Conservation (phyloP, 257 asterid genomes). For the Asclepias syriaca region DNA sequence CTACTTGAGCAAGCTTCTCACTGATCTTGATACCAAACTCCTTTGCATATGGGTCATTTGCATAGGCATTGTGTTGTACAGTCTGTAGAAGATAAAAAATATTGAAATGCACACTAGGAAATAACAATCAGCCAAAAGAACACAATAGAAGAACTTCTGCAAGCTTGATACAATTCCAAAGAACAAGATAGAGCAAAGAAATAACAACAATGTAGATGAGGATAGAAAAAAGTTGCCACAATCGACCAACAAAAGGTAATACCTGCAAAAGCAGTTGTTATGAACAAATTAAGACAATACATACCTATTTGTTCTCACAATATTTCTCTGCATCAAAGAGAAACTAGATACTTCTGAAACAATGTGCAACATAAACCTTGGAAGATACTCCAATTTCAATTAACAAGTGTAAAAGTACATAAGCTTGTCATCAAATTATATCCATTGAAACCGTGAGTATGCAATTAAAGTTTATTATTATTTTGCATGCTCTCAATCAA, state of each 20-base stretch:
- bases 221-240: too few relatives aligned
- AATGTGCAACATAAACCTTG: too few relatives aligned
- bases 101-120: not conserved
- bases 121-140: not conserved
- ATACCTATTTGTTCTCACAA: too few relatives aligned
- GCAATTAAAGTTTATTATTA: not conserved
- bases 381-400: too few relatives aligned
- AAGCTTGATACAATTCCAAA: not conserved
- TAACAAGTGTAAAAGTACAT: too few relatives aligned
- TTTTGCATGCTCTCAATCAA: not conserved
- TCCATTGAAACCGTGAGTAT: not conserved
- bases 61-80: slow-evolving; percentile 80
- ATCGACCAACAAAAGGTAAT: not conserved
- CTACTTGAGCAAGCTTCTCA: slow-evolving; percentile 81
- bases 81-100: slow-evolving; percentile 38
- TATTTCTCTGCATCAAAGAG: too few relatives aligned
- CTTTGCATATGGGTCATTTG: slow-evolving; percentile 66
- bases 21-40: slow-evolving; percentile 97
- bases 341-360: too few relatives aligned
- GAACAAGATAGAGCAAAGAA: not conserved
- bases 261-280: not conserved
- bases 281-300: too few relatives aligned
- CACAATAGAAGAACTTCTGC: not conserved
- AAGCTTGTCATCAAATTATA: not conserved
- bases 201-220: not conserved